Evolutionary conservation across 1,284 basidiomycete genomes (phyloP).

Genomic region (Cryptococcus amylolentus): DNA sequence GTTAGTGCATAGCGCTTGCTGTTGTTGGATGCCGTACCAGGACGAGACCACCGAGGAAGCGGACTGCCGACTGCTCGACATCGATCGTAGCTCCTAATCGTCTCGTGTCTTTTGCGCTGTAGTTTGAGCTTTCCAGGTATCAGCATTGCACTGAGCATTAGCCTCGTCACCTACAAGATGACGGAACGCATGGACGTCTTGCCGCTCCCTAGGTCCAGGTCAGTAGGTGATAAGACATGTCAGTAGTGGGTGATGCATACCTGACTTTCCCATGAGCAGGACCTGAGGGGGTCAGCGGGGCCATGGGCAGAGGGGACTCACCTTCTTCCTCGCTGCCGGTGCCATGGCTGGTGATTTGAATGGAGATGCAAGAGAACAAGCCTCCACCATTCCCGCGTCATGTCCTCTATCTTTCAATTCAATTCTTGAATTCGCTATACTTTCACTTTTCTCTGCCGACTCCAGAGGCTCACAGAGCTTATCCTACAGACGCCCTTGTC

Average conservation of each 20-base stretch:
- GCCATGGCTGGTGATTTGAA: slow-evolving; percentile 21
- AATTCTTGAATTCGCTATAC: not conserved
- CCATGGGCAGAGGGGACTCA: slow-evolving; percentile 6
- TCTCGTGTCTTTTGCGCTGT: slow-evolving; percentile 84
- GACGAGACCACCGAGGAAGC: slow-evolving; percentile 70
- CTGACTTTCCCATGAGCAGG: slow-evolving; percentile 90
- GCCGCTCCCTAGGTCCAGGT: slow-evolving; percentile 49
- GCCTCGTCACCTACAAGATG: slow-evolving; percentile 72
- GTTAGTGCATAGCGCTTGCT: not conserved
- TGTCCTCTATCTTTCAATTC: not conserved
- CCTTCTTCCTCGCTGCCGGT: slow-evolving; percentile 39
- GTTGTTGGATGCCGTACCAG: slow-evolving; percentile 24
- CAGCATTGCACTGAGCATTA: slow-evolving; percentile 2
- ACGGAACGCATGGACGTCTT: slow-evolving; percentile 97
- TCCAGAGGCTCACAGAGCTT: not conserved
- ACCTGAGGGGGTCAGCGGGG: slow-evolving; percentile 51
- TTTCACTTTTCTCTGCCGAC: not conserved
- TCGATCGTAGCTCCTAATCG: slow-evolving; percentile 94
- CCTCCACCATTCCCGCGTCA: not conserved
- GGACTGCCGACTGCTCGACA: slow-evolving; percentile 95
- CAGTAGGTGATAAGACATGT: not conserved
- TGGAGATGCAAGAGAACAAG: not conserved
- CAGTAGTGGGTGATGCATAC: slow-evolving; percentile 24
- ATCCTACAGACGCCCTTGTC: too few relatives aligned
- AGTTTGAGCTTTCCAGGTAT: slow-evolving; percentile 68